Evolutionary conservation across 768 basidiomycete genomes (phyloP).

Genomic region (Mycena galericulata): DNA sequence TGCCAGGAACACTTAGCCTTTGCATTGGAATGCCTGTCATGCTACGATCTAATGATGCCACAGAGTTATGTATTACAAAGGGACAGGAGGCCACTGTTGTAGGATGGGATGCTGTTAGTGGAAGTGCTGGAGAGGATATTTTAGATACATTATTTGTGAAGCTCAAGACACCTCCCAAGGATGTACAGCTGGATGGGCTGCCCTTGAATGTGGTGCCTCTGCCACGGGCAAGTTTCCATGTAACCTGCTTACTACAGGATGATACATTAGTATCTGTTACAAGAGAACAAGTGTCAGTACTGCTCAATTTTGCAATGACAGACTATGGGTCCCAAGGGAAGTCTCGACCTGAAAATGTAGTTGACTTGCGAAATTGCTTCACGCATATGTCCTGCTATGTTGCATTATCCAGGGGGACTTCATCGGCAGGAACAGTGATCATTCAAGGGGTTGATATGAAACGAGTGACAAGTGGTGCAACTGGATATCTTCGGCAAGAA

Average conservation of each 20-base stretch:
- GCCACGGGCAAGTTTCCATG: not conserved
- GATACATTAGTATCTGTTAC: slow-evolving; percentile 21
- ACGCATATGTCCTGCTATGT: slow-evolving; percentile 46
- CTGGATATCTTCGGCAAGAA: slow-evolving; percentile 47
- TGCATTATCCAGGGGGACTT: slow-evolving; percentile 42
- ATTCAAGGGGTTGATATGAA: slow-evolving; percentile 39
- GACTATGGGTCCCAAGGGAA: slow-evolving; percentile 46
- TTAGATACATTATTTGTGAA: slow-evolving; percentile 47
- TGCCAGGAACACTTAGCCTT: no score
- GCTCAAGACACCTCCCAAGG: slow-evolving; percentile 40
- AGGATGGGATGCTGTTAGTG: no score
- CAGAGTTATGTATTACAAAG: no score
- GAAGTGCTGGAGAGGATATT: no score
- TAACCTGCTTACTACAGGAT: not conserved
- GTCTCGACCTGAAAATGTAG: slow-evolving; percentile 44
- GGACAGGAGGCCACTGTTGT: no score
- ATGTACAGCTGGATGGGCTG: slow-evolving; percentile 39
- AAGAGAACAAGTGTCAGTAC: slow-evolving; percentile 39
- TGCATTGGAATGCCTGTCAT: no score
- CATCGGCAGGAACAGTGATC: slow-evolving; percentile 39
- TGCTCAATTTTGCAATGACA: slow-evolving; percentile 44
- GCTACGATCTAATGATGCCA: no score
- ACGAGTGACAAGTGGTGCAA: slow-evolving; percentile 42
- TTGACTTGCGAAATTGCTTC: slow-evolving; percentile 34
- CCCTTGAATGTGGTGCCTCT: slow-evolving; percentile 47